A percentile compares a stretch with the other conserved stretches of the same genome.
Conservation (phyloP, 2,329 filamentous ascomycete genomes). For the Pseudogymnoascus sp. region DNA sequence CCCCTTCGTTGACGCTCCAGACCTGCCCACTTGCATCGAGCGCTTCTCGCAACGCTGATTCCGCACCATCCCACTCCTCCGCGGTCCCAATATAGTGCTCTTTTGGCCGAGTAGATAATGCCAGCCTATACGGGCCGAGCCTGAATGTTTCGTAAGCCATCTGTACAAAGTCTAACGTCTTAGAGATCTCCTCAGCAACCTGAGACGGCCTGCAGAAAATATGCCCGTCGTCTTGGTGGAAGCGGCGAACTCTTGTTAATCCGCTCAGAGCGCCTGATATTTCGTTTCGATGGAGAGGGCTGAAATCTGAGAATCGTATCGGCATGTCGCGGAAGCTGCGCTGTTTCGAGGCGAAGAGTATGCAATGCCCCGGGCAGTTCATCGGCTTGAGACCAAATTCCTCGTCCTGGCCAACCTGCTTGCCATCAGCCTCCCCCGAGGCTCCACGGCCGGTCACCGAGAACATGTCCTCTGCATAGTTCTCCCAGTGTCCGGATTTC, state of each 20-base stretch:
- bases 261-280: constrained; percentile 73
- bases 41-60: constrained; percentile 56
- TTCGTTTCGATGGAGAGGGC: constrained; percentile 79
- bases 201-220: constrained; percentile 79
- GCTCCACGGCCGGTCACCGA: constrained; percentile 51
- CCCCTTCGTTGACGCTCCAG: constrained; percentile 71
- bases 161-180: constrained; percentile 66
- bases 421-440: constrained; percentile 26
- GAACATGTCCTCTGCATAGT: constrained; percentile 91
- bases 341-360: constrained; percentile 67
- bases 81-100: constrained; percentile 69
- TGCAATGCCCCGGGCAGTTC: constrained; percentile 86
- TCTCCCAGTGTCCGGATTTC: constrained; percentile 77
- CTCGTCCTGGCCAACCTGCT: constrained; percentile 48
- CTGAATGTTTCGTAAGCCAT: constrained; percentile 63
- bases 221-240: constrained; percentile 86
- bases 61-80: constrained; percentile 62
- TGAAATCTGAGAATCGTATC: constrained; percentile 79
- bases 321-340: constrained; percentile 75
- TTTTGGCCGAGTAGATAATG: constrained; percentile 69
- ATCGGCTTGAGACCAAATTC: constrained; percentile 84
- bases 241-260: constrained; percentile 73
- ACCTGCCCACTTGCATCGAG: constrained; percentile 54
- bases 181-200: constrained; percentile 64
- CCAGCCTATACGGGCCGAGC: constrained; percentile 65